A percentile compares a stretch with the other conserved stretches of the same genome.
Evolutionary conservation across 148 eudicot species (phyloP).

Genomic region (Suaeda aralocaspica): DNA sequence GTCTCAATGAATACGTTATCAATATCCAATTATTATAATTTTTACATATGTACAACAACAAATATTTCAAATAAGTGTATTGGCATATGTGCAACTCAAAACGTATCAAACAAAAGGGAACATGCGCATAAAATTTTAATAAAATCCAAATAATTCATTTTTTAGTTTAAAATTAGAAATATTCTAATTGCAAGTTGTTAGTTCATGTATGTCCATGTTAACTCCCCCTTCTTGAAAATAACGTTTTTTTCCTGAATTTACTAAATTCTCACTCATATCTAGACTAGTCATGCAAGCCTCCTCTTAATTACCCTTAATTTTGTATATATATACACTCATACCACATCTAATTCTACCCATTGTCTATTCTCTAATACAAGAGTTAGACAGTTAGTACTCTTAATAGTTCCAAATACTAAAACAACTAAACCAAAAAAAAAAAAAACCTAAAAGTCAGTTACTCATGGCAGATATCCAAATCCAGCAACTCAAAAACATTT

Average conservation of each 20-base stretch:
- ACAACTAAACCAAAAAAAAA: no score
- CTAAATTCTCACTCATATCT: conserved; percentile 37
- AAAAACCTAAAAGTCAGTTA: neutral
- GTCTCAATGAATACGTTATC: no score
- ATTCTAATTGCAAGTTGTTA: neutral
- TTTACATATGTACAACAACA: no score
- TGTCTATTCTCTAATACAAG: conserved; percentile 6
- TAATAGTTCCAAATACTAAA: conserved; percentile 24
- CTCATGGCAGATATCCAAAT: conserved; percentile 45
- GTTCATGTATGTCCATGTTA: conserved; percentile 40
- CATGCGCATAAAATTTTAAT: no score
- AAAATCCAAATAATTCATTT: no score
- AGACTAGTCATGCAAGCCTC: conserved; percentile 38
- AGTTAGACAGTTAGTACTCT: neutral
- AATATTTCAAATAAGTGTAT: no score
- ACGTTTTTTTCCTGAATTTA: conserved; percentile 22
- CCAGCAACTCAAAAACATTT: conserved; percentile 29
- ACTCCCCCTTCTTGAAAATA: conserved; percentile 25
- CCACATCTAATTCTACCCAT: conserved; percentile 1
- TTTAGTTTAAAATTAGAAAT: neutral
- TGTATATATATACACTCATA: conserved; percentile 26
- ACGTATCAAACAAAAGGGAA: no score
- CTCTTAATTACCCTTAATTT: conserved; percentile 11
- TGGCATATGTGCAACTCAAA: no score
- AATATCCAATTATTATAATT: no score